These are phyloP conservation scores for Lactifluus hygrophoroides DNA, from an alignment of 768 basidiomycete species.

Conservation along the genomic window DNA sequence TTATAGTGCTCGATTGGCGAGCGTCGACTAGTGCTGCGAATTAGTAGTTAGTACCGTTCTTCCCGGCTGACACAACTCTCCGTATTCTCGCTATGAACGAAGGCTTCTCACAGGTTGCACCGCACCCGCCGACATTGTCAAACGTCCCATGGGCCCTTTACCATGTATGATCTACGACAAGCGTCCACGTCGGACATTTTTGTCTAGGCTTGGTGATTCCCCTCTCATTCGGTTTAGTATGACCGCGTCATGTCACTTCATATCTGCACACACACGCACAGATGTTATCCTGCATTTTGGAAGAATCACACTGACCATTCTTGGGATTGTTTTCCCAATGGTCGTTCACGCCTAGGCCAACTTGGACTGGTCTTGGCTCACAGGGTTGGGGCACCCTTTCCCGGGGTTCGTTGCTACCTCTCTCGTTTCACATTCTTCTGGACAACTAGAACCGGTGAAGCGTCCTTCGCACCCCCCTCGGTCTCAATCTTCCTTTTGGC, in stretches of 20 bases:
- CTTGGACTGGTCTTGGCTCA: background rate
- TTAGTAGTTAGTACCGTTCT: background rate
- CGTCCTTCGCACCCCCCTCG: constrained; percentile 14
- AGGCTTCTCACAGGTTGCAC: background rate
- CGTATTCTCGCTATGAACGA: background rate
- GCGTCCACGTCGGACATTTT: constrained; percentile 6
- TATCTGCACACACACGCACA: constrained; percentile 14
- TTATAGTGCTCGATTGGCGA: background rate
- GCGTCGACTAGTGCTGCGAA: background rate
- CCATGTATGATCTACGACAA: constrained; percentile 9
- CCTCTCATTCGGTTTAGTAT: background rate
- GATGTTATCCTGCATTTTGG: constrained; percentile 2
- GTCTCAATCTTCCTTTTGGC: background rate
- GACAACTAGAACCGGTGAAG: constrained; percentile 15
- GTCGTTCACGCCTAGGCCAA: constrained; percentile 3
- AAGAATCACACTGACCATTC: constrained; percentile 17
- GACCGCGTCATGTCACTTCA: constrained; percentile 9
- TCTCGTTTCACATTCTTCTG: constrained; percentile 16
- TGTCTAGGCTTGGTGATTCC: background rate
- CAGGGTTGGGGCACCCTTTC: constrained; percentile 10
- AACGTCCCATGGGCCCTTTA: background rate
- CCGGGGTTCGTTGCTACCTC: constrained; percentile 12
- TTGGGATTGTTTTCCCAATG: constrained; percentile 5
- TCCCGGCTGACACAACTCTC: background rate
- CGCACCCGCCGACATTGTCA: constrained; percentile 2